These are phyloP conservation scores for Liquidambar formosana DNA, from an alignment of 164 flowering plant species.

Conservation along the genomic window DNA sequence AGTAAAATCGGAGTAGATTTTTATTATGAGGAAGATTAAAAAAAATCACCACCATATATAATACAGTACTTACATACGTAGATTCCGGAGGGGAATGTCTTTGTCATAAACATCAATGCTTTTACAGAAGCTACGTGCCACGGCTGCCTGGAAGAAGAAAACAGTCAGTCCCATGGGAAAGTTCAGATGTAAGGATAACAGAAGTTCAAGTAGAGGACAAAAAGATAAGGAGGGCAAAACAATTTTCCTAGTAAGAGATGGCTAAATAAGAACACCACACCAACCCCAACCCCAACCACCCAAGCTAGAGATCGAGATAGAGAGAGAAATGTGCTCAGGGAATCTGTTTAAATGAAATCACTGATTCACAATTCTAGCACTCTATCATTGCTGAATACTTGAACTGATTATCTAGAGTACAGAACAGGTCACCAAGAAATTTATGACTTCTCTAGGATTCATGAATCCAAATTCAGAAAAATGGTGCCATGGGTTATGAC, in stretches of 20 bases:
- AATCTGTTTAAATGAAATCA: too few species aligned
- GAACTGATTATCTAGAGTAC: too few species aligned
- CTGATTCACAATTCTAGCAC: too few species aligned
- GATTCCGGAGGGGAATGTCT: conserved; percentile 69
- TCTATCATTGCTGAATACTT: too few species aligned
- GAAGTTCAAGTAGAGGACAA: neutral
- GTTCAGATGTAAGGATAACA: neutral
- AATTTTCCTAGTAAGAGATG: neutral
- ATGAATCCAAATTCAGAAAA: too few species aligned
- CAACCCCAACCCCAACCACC: too few species aligned
- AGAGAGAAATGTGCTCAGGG: neutral
- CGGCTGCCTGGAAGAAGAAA: conserved; percentile 61
- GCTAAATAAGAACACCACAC: too few species aligned
- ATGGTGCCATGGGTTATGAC: too few species aligned
- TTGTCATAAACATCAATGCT: conserved; percentile 84
- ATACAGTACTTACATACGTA: conserved; percentile 74
- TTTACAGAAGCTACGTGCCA: conserved; percentile 76
- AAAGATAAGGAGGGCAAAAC: neutral
- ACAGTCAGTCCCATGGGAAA: neutral
- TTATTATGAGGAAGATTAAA: neutral
- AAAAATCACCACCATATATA: neutral
- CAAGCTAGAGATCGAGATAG: neutral
- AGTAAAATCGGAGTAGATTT: neutral
- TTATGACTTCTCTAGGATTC: too few species aligned
- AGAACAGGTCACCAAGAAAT: too few species aligned